Evolutionary conservation across 805 yeast species (phyloP).

Genomic region (Alloascoidea africana): DNA sequence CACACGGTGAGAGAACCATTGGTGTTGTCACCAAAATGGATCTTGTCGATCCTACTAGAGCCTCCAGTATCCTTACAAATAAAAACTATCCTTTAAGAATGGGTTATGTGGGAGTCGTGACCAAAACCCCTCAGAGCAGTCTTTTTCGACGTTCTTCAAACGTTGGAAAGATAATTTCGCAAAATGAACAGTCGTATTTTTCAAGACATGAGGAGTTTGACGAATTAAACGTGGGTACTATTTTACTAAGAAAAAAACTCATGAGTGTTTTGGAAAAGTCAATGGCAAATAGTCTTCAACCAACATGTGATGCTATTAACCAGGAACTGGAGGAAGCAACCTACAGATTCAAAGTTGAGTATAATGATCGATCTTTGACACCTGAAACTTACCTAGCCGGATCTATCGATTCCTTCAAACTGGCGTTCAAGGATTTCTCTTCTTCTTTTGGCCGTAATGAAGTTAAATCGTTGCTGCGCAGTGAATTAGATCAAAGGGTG

Average conservation of each 20-base stretch:
- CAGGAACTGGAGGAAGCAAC: conserved; percentile 89
- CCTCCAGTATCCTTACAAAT: conserved; percentile 54
- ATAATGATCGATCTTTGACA: conserved; percentile 85
- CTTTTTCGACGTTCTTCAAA: conserved; percentile 43
- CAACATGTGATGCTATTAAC: conserved; percentile 73
- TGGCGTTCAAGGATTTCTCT: conserved; percentile 76
- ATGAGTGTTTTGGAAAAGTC: conserved; percentile 80
- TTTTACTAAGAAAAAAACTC: conserved; percentile 58
- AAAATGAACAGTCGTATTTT: conserved; percentile 43
- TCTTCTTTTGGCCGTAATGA: conserved; percentile 73
- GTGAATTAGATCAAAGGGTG: conserved; percentile 79
- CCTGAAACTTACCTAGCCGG: conserved; percentile 91
- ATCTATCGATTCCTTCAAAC: conserved; percentile 74
- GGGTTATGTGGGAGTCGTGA: conserved; percentile 99
- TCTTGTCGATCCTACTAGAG: conserved; percentile 65
- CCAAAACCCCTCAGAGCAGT: conserved; percentile 45
- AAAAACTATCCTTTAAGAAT: conserved; percentile 77
- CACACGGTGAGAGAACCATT: conserved; percentile 87
- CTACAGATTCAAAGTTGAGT: conserved; percentile 89
- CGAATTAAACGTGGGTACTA: conserved; percentile 58
- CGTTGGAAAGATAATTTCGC: conserved; percentile 31
- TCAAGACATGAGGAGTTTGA: conserved; percentile 45
- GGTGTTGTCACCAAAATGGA: conserved; percentile 95
- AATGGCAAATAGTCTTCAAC: conserved; percentile 79
- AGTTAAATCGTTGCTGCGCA: conserved; percentile 59